Conservation (phyloP, 495 filamentous ascomycete species). For the Opeltia flavorubescens region DNA sequence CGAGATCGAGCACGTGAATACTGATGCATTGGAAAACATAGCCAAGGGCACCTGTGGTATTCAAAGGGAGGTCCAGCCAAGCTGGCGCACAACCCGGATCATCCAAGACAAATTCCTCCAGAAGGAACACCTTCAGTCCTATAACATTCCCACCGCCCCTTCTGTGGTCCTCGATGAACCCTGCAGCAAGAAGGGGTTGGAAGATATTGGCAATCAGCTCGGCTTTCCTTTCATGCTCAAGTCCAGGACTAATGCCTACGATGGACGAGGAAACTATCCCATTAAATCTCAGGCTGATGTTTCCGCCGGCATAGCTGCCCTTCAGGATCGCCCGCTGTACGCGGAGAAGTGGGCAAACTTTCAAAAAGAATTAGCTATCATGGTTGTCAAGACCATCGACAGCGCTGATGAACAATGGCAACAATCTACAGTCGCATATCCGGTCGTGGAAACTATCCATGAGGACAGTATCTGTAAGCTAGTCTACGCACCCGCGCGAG, state of each 20-base stretch:
- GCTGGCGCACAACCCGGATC: slow-evolving; percentile 73
- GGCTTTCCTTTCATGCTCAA: slow-evolving; percentile 94
- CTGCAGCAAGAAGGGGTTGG: slow-evolving; percentile 41
- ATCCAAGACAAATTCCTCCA: slow-evolving; percentile 97
- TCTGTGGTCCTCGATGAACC: slow-evolving; percentile 42
- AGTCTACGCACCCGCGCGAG: slow-evolving; percentile 72
- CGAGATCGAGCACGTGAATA: slow-evolving; percentile 98
- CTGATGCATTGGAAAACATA: slow-evolving; percentile 76
- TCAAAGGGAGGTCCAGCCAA: slow-evolving; percentile 46
- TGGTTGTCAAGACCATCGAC: slow-evolving; percentile 85
- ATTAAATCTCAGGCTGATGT: slow-evolving; percentile 57
- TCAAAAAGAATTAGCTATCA: slow-evolving; percentile 76
- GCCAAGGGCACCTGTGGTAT: slow-evolving; percentile 31
- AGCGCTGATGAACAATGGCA: slow-evolving; percentile 31
- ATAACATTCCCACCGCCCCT: slow-evolving; percentile 55
- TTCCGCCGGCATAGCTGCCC: slow-evolving; percentile 46
- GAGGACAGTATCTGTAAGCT: slow-evolving; percentile 93
- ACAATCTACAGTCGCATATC: slow-evolving; percentile 51
- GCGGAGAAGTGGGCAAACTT: slow-evolving; percentile 88
- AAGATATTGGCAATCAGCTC: slow-evolving; percentile 45
- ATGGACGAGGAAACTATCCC: slow-evolving; percentile 82
- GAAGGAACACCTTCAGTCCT: slow-evolving; percentile 61
- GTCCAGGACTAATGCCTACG: slow-evolving; percentile 82
- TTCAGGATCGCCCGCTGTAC: slow-evolving; percentile 63
- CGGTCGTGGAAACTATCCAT: slow-evolving; percentile 86